Percentiles rank a stretch among this genome's conserved stretches.
phyloP scores from a whole-genome alignment of 2,329 filamentous ascomycete species.

The Aspergillus phoenicis region DNA sequence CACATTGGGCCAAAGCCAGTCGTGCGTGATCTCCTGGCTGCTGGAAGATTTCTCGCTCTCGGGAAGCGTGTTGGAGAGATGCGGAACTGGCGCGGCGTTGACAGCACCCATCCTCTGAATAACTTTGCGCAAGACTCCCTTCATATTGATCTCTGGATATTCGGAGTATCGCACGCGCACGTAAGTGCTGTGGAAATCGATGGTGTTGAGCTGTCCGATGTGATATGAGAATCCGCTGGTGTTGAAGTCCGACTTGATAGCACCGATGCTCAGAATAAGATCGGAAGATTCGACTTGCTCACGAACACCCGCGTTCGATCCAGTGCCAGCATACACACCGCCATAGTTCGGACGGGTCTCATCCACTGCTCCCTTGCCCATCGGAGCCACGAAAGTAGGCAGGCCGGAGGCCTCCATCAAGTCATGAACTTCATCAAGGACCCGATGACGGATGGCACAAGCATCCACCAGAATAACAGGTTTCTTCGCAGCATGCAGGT shows the following conservation, averaged over 20 bases:
- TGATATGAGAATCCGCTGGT: constrained; percentile 78
- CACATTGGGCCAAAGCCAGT: constrained; percentile 72
- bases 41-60: constrained; percentile 34
- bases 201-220: constrained; percentile 75
- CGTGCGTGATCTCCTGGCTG: constrained; percentile 51
- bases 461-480: constrained; percentile 82
- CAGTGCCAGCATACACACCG: constrained; percentile 82
- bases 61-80: constrained; percentile 58
- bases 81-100: constrained; percentile 55
- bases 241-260: constrained; percentile 51
- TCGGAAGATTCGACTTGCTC: constrained; percentile 46
- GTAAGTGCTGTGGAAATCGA: constrained; percentile 79
- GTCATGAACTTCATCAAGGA: constrained; percentile 70
- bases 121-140: constrained; percentile 74
- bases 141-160: constrained; percentile 78
- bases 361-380: constrained; percentile 84
- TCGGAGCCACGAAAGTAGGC: constrained; percentile 84
- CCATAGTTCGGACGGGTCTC: constrained; percentile 75
- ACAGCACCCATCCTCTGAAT: constrained; percentile 61
- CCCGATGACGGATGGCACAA: constrained; percentile 76
- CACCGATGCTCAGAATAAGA: constrained; percentile 47
- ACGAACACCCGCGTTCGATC: constrained; percentile 59
- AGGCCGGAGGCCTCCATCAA: constrained; percentile 73
- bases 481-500: constrained; percentile 70
- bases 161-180: constrained; percentile 76